These are phyloP conservation scores for Ascochyta rabiei DNA, from an alignment of 2,329 filamentous ascomycete species.

Conservation along the genomic window DNA sequence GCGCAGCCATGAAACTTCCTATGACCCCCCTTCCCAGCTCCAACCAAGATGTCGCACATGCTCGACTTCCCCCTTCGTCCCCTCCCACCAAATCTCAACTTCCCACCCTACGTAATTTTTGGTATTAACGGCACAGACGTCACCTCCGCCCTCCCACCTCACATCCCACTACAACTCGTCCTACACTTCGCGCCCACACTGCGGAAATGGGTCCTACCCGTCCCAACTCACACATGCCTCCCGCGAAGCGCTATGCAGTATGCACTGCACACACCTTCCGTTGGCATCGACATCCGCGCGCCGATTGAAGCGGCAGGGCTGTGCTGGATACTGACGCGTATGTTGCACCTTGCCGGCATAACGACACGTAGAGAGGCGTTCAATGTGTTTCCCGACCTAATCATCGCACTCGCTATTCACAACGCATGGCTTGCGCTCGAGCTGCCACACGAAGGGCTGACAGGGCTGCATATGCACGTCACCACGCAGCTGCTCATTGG, in stretches of 20 bases:
- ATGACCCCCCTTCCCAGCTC: neutral
- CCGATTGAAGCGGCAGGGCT: slow-evolving; percentile 21
- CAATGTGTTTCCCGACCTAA: slow-evolving; percentile 8
- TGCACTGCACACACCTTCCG: slow-evolving; percentile 12
- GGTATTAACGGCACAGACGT: slow-evolving; percentile 23
- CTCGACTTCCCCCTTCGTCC: slow-evolving; percentile 26
- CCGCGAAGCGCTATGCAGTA: neutral
- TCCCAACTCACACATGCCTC: slow-evolving; percentile 3
- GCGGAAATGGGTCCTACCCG: slow-evolving; percentile 24
- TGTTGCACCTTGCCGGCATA: slow-evolving; percentile 25
- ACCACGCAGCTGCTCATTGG: slow-evolving; percentile 20
- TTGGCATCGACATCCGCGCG: slow-evolving; percentile 32
- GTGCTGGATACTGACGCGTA: slow-evolving; percentile 24
- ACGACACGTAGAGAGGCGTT: slow-evolving; percentile 3
- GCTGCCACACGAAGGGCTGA: slow-evolving; percentile 22
- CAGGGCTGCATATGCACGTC: slow-evolving; percentile 22
- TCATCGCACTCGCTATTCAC: slow-evolving; percentile 23
- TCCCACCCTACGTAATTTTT: slow-evolving; percentile 33
- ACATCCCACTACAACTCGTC: slow-evolving; percentile 27
- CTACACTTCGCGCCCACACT: slow-evolving; percentile 32
- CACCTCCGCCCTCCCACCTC: slow-evolving; percentile 19
- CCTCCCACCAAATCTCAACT: slow-evolving; percentile 15
- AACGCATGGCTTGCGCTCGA: slow-evolving; percentile 29
- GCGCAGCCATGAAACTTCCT: neutral
- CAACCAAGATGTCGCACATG: slow-evolving; percentile 29